These are phyloP conservation scores for Ephemerocybe angulata DNA, from an alignment of 768 basidiomycete species.

Conservation along the genomic window DNA sequence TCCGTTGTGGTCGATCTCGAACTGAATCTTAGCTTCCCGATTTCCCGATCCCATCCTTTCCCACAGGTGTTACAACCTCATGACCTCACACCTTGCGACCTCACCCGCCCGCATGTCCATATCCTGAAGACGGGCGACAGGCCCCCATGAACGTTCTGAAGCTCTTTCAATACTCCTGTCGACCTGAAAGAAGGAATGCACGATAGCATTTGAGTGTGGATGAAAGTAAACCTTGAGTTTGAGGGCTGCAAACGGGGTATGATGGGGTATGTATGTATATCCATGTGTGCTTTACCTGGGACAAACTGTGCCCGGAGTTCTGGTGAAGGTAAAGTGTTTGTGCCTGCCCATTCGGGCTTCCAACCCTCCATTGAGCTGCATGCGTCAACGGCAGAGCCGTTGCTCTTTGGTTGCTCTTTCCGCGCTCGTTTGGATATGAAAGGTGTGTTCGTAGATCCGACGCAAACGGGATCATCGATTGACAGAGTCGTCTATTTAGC, in stretches of 20 bases:
- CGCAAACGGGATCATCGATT: conserved; percentile 5
- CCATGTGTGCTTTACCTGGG: neutral
- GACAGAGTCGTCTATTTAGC: conserved; percentile 2
- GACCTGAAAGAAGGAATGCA: neutral
- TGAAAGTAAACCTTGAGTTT: neutral
- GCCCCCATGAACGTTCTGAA: too few species aligned
- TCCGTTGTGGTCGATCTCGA: neutral
- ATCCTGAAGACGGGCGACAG: too few species aligned
- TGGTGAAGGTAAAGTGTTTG: neutral
- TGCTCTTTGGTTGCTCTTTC: neutral
- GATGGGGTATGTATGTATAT: neutral
- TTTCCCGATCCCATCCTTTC: conserved; percentile 10
- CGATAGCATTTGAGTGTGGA: neutral
- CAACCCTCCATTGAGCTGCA: neutral
- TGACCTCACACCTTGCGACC: neutral
- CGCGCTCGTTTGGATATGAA: neutral
- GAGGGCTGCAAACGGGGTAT: neutral
- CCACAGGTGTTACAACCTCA: neutral
- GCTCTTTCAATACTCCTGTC: too few species aligned
- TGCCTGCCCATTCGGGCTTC: neutral
- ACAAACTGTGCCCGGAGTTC: neutral
- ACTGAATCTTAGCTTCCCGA: conserved; percentile 7
- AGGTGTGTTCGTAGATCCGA: conserved; percentile 5
- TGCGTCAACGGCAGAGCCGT: too few species aligned
- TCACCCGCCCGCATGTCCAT: conserved; percentile 10